A percentile compares a stretch with the other conserved stretches of the same genome.
Conservation (phyloP, 352 stramenopile genomes). For the Globisporangium emineosum region DNA sequence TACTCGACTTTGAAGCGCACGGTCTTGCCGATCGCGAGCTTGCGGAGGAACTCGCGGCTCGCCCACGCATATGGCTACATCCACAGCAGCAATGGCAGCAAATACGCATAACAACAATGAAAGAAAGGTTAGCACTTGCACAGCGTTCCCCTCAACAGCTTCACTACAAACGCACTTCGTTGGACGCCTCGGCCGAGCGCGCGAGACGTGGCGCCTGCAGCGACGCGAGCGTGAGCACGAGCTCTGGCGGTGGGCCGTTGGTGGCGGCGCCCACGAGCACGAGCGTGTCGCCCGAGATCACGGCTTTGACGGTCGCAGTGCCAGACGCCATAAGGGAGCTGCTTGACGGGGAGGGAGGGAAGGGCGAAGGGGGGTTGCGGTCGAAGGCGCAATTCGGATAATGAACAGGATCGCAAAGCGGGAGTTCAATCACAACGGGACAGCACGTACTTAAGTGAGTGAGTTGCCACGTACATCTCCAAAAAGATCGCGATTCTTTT, state of each 20-base stretch:
- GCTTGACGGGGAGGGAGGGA: not conserved
- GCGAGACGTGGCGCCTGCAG: slow-evolving; percentile 93
- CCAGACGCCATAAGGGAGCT: slow-evolving; percentile 62
- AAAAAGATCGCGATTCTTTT: slow-evolving; percentile 5
- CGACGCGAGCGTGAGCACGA: slow-evolving; percentile 95
- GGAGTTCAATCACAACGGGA: not conserved
- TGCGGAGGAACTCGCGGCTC: slow-evolving; percentile 95
- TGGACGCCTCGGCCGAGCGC: slow-evolving; percentile 58
- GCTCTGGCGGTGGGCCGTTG: slow-evolving; percentile 90
- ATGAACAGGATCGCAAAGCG: slow-evolving; percentile 1
- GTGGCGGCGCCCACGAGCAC: slow-evolving; percentile 90
- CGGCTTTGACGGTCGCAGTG: slow-evolving; percentile 95
- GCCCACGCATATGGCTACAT: slow-evolving; percentile 94
- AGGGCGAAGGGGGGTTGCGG: slow-evolving; percentile 3
- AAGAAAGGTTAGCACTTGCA: not conserved
- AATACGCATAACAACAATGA: not conserved
- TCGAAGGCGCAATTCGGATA: slow-evolving; percentile 6
- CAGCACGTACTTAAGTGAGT: not conserved
- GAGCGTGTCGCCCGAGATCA: slow-evolving; percentile 97
- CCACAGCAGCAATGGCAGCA: slow-evolving; percentile 10
- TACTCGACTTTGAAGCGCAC: slow-evolving; percentile 97
- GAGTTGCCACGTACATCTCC: slow-evolving; percentile 1
- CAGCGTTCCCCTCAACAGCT: not conserved
- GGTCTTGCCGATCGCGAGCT: slow-evolving; percentile 93
- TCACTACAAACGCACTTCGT: slow-evolving; percentile 33